Base-by-base conservation (phyloP, 2,329 filamentous ascomycete species). In the Tolypocladium cylindrosporum region DNA sequence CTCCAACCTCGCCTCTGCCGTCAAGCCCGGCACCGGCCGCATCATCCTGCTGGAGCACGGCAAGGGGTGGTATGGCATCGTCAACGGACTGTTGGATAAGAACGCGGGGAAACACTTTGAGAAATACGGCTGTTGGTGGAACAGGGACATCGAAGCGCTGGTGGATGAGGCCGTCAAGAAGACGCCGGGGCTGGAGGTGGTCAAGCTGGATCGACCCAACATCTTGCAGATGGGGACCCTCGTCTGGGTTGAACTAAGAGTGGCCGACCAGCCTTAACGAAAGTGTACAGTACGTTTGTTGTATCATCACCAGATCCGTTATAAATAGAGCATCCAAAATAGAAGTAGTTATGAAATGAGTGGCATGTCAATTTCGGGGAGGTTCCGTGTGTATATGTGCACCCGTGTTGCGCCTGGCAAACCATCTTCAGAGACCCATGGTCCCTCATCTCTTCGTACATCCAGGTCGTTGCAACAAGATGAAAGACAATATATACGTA, bases 91-190 rank as follows among this genome's bases (percentile, higher is more conserved):
- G 21, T 70, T 87, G 39, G 84, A 87, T 69, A 73, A 71, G 61
- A 77, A 78, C 58, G 84, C 84, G 0, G 69, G 71, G 19, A 70
- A 72, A 27, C 84, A 87, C 65, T 85, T 84, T 59, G 72, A 74
- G 27, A 77, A 79, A 63, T 87, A 82, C 65, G 84, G 84, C 3
- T 87, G 84, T 71, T 87, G 84, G 84, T 87, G 83, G 83, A 87
- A 87, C 70, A 74, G 84, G 56, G 84, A 87, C 65, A 79, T 87
- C 59, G 78, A 80, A 64, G 71, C 65, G 40, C 74, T 86, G 37
- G 77, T 86, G 10, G 71, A 75, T 56, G 74, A 78, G 60, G 83
- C 82, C 37, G 72, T 72, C 24, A 61, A 64, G 55, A 66, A 67
- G 55, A 74, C 80, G 4, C 80, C 80, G 0, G 82, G 82, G 2